phyloP scores from a whole-genome alignment of 2,329 filamentous ascomycete genomes.

The Cytospora schulzeri region DNA sequence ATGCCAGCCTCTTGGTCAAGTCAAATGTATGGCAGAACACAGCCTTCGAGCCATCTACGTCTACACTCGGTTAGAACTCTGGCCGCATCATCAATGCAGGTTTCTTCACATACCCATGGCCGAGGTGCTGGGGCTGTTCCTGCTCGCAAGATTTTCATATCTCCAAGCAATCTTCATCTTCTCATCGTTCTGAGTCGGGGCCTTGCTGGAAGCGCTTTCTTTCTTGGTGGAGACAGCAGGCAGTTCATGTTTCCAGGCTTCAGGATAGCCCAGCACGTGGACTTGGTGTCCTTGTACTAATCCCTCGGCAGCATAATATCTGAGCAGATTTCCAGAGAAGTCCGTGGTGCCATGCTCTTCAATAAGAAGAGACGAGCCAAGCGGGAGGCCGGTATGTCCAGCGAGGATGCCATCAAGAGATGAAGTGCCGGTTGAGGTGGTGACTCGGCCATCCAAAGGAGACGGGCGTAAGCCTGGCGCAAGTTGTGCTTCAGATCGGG shows the following conservation, averaged over 20 bases:
- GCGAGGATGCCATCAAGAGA: conserved; percentile 85
- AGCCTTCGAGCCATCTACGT: conserved; percentile 31
- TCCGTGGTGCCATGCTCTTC: conserved; percentile 94
- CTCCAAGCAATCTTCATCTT: conserved; percentile 99
- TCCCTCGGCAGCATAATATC: conserved; percentile 92
- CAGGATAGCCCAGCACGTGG: conserved; percentile 78
- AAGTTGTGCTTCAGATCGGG: conserved; percentile 41
- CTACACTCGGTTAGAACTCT: conserved; percentile 21
- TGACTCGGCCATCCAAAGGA: conserved; percentile 81
- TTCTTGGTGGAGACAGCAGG: conserved; percentile 66
- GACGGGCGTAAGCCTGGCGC: conserved; percentile 72
- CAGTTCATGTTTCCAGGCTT: conserved; percentile 80
- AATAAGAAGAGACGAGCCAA: conserved; percentile 79
- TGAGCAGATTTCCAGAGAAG: conserved; percentile 80
- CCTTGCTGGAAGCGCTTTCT: conserved; percentile 31
- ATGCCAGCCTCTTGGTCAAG: conserved; percentile 64
- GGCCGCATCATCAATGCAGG: conserved; percentile 28
- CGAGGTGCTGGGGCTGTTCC: conserved; percentile 36
- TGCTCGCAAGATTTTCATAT: conserved; percentile 78
- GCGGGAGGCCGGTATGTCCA: conserved; percentile 80
- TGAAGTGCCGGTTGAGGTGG: conserved; percentile 86
- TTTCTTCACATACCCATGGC: conserved; percentile 28
- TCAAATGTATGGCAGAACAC: conserved; percentile 75
- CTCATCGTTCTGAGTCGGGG: conserved; percentile 49
- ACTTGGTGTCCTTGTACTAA: conserved; percentile 88